phyloP scores from a whole-genome alignment of 2,329 filamentous ascomycete genomes.

The Parascedosporium putredinis region DNA sequence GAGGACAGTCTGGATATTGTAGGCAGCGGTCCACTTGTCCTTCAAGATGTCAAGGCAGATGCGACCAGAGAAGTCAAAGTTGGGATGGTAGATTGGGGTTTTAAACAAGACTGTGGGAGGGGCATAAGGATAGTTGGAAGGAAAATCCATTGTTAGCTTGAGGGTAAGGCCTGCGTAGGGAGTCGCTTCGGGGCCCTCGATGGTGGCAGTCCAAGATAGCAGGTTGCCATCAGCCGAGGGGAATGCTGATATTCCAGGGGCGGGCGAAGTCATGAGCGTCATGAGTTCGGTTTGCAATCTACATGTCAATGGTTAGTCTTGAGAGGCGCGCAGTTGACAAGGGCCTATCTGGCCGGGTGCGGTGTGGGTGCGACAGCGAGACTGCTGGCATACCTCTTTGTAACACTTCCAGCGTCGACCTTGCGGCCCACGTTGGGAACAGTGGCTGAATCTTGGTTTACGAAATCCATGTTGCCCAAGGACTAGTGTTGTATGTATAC shows the following conservation, averaged over 20 bases:
- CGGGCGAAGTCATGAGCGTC: slow-evolving; percentile 93
- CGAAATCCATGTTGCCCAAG: not conserved
- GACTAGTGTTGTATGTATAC: not conserved
- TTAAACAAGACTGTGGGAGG: slow-evolving; percentile 91
- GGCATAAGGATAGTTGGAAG: slow-evolving; percentile 84
- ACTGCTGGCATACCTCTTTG: slow-evolving; percentile 58
- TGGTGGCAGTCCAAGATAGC: slow-evolving; percentile 86
- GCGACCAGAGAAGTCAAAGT: slow-evolving; percentile 91
- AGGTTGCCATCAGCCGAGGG: slow-evolving; percentile 84
- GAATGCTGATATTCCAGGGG: slow-evolving; percentile 90
- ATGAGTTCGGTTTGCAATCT: slow-evolving; percentile 96
- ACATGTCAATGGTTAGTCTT: slow-evolving; percentile 8
- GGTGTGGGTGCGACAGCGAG: not conserved
- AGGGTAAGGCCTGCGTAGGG: slow-evolving; percentile 81
- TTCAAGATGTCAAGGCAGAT: slow-evolving; percentile 98
- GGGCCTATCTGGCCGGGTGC: not conserved
- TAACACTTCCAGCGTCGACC: slow-evolving; percentile 61
- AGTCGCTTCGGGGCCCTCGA: slow-evolving; percentile 81
- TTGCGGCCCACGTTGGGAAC: not conserved
- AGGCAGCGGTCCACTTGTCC: slow-evolving; percentile 97
- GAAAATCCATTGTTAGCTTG: slow-evolving; percentile 88
- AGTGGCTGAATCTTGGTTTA: not conserved
- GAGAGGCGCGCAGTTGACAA: slow-evolving; percentile 7
- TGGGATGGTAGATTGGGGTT: slow-evolving; percentile 98
- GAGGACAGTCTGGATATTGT: slow-evolving; percentile 90